These are phyloP conservation scores for Lipomyces yamadae DNA, from an alignment of 805 yeast genomes.

Conservation along the genomic window DNA sequence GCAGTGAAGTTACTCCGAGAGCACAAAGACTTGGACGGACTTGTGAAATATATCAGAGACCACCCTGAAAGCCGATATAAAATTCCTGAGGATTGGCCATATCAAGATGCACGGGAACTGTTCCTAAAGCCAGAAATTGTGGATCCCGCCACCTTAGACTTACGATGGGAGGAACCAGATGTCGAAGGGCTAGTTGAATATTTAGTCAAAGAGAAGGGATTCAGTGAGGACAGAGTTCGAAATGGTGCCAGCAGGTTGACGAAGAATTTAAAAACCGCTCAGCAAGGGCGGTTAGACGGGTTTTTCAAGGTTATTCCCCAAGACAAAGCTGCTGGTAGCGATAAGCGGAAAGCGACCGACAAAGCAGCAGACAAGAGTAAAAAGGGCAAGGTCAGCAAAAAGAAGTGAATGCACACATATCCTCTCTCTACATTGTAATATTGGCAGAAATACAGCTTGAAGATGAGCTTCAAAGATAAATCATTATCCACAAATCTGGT, in stretches of 20 bases:
- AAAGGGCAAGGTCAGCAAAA: slow-evolving; percentile 30
- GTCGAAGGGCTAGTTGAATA: slow-evolving; percentile 79
- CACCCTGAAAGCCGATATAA: slow-evolving; percentile 66
- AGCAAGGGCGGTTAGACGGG: slow-evolving; percentile 80
- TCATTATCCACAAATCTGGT: neutral
- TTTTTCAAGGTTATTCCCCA: slow-evolving; percentile 75
- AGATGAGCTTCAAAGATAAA: neutral
- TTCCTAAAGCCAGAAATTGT: slow-evolving; percentile 82
- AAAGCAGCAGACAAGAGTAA: slow-evolving; percentile 28
- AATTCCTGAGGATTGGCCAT: slow-evolving; percentile 96
- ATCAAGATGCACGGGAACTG: slow-evolving; percentile 79
- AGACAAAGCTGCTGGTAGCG: slow-evolving; percentile 43
- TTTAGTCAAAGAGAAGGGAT: slow-evolving; percentile 86
- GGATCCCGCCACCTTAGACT: slow-evolving; percentile 60
- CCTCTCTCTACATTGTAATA: neutral
- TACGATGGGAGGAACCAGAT: slow-evolving; percentile 91
- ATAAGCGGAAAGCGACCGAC: slow-evolving; percentile 46
- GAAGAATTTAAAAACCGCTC: slow-evolving; percentile 81
- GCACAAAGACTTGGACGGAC: slow-evolving; percentile 77
- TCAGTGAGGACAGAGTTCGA: slow-evolving; percentile 88
- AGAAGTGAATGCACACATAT: slow-evolving; percentile 10
- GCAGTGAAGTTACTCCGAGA: slow-evolving; percentile 88
- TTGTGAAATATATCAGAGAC: slow-evolving; percentile 59
- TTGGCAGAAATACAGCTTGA: neutral
- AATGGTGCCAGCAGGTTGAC: slow-evolving; percentile 83